Conservation (phyloP, 2,329 filamentous ascomycete species). For the Fusarium mangiferae region DNA sequence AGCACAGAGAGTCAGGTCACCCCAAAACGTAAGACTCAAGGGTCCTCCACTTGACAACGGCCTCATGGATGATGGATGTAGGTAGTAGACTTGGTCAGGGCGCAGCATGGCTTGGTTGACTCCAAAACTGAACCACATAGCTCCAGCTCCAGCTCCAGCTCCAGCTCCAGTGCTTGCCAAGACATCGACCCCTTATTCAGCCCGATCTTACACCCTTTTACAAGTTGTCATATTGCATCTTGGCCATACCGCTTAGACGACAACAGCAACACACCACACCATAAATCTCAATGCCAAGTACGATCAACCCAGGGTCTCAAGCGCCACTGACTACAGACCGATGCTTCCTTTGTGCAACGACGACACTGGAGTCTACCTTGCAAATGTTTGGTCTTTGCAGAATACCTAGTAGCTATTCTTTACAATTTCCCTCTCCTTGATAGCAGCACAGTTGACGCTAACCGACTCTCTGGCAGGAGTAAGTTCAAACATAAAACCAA, state of each 20-base stretch:
- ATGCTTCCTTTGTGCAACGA: background rate
- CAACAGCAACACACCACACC: background rate
- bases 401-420: background rate
- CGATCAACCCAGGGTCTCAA: background rate
- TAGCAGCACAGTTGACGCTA: background rate
- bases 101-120: background rate
- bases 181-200: background rate
- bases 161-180: conserved; percentile 2
- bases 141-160: background rate
- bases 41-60: background rate
- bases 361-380: background rate
- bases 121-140: background rate
- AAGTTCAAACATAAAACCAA: background rate
- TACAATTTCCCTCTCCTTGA: background rate
- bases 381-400: too few species aligned
- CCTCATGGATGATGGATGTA: background rate
- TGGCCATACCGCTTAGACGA: background rate
- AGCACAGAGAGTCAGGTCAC: background rate
- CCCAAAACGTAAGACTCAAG: background rate
- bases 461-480: background rate
- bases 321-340: background rate
- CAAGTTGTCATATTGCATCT: background rate
- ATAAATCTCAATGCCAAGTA: conserved; percentile 11
- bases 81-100: background rate
- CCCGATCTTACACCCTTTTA: background rate